phyloP scores from a whole-genome alignment of 768 basidiomycete genomes.

The Tulasnella sp. region DNA sequence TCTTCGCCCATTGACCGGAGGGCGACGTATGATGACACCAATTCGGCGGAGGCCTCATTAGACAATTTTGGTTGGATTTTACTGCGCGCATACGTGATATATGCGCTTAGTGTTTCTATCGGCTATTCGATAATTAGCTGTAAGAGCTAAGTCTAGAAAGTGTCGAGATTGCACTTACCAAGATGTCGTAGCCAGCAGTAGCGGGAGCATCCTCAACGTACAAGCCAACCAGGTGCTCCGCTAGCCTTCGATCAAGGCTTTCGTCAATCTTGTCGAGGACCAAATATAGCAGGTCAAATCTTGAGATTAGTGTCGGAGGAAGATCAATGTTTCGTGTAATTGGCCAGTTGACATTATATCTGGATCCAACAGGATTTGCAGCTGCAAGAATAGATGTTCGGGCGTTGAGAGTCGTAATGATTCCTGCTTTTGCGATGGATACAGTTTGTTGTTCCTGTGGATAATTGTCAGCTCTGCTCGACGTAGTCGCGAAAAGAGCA shows the following conservation, averaged over 20 bases:
- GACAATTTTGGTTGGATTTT: conserved; percentile 77
- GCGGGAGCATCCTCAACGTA: conserved; percentile 85
- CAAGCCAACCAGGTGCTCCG: conserved; percentile 82
- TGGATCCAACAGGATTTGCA: conserved; percentile 92
- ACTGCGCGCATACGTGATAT: conserved; percentile 84
- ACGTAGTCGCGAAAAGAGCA: background rate
- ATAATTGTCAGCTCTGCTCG: background rate
- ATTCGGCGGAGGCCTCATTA: conserved; percentile 69
- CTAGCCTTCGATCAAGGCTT: conserved; percentile 65
- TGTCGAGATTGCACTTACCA: conserved; percentile 39
- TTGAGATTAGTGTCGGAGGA: conserved; percentile 93
- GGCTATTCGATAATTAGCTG: conserved; percentile 39
- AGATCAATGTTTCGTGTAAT: conserved; percentile 95
- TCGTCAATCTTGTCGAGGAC: conserved; percentile 94
- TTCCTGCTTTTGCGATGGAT: conserved; percentile 40
- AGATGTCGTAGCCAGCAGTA: conserved; percentile 49
- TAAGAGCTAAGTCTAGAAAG: background rate
- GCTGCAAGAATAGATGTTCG: conserved; percentile 62
- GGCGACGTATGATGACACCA: conserved; percentile 81
- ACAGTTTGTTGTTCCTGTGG: conserved; percentile 47
- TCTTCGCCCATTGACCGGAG: conserved; percentile 88
- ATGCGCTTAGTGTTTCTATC: conserved; percentile 78
- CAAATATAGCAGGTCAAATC: conserved; percentile 92
- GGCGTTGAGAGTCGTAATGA: conserved; percentile 40
- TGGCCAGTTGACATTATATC: conserved; percentile 83